phyloP scores from a whole-genome alignment of 345 rosid species.

The Lepidium aucheri region DNA sequence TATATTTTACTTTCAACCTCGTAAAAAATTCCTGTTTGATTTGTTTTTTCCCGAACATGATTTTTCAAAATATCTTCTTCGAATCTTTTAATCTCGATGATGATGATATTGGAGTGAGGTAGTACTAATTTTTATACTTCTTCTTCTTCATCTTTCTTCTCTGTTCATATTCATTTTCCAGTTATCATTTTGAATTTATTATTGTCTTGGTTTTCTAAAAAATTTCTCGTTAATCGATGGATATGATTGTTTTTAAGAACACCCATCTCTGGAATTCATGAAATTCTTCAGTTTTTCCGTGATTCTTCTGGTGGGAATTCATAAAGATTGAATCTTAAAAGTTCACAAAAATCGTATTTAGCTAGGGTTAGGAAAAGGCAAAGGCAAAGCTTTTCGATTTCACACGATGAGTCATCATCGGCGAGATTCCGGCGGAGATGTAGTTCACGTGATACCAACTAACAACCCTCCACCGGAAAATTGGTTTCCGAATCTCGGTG shows the following conservation, averaged over 20 bases:
- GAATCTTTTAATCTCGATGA: slow-evolving; percentile 11
- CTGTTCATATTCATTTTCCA: slow-evolving; percentile 8
- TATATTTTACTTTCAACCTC: not conserved
- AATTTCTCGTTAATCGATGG: slow-evolving; percentile 14
- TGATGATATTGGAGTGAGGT: not conserved
- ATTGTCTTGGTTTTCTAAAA: slow-evolving; percentile 10
- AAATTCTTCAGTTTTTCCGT: slow-evolving; percentile 7
- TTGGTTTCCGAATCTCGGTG: slow-evolving; percentile 56
- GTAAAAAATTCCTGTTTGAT: not conserved
- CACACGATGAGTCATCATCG: slow-evolving; percentile 43
- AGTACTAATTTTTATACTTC: not conserved
- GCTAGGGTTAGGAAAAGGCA: slow-evolving; percentile 30
- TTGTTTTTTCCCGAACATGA: not conserved
- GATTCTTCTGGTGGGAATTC: slow-evolving; percentile 7
- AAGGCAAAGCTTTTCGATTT: not conserved
- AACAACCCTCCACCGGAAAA: slow-evolving; percentile 40
- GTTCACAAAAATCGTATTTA: not conserved
- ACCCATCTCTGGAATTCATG: slow-evolving; percentile 27
- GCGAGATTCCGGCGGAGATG: slow-evolving; percentile 65
- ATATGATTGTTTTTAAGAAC: slow-evolving; percentile 5
- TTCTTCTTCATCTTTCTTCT: not conserved
- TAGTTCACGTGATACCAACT: slow-evolving; percentile 59
- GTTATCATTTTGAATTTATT: not conserved
- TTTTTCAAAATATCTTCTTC: slow-evolving; percentile 5
- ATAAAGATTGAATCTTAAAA: not conserved